Evolutionary conservation across 2,329 filamentous ascomycete species (phyloP).

Genomic region (Aspergillus quadricinctus): DNA sequence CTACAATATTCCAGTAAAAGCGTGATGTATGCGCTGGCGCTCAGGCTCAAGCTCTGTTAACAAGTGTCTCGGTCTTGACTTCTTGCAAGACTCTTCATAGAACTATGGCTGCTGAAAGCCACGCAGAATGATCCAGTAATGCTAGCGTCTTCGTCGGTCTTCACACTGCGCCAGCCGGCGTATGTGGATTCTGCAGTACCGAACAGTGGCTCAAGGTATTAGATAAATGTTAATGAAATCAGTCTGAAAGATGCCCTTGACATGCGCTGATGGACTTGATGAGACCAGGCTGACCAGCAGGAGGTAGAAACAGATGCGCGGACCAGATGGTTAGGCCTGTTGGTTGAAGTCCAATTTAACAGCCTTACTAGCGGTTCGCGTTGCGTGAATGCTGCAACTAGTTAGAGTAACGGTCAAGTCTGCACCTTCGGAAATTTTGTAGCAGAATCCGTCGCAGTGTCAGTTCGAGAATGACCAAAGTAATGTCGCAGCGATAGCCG

Average conservation of each 20-base stretch:
- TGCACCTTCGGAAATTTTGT: not conserved
- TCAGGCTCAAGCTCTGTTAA: not conserved
- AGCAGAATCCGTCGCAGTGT: not conserved
- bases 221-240: too few species aligned
- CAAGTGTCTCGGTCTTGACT: not conserved
- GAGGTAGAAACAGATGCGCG: not conserved
- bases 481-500: not conserved
- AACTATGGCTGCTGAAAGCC: too few species aligned
- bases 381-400: not conserved
- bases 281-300: too few species aligned
- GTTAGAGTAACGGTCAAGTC: not conserved
- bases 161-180: too few species aligned
- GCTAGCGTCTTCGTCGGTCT: too few species aligned
- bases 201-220: too few species aligned
- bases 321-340: not conserved
- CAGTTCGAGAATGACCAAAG: not conserved
- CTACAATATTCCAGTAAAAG: not conserved
- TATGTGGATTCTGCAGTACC: too few species aligned
- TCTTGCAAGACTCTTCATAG: not conserved
- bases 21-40: not conserved
- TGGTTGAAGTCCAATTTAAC: not conserved
- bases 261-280: too few species aligned
- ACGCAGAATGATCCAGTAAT: too few species aligned
- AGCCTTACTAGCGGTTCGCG: not conserved
- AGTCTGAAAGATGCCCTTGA: too few species aligned